Conservation (phyloP, 2,329 filamentous ascomycete genomes). For the Fusarium sp. region DNA sequence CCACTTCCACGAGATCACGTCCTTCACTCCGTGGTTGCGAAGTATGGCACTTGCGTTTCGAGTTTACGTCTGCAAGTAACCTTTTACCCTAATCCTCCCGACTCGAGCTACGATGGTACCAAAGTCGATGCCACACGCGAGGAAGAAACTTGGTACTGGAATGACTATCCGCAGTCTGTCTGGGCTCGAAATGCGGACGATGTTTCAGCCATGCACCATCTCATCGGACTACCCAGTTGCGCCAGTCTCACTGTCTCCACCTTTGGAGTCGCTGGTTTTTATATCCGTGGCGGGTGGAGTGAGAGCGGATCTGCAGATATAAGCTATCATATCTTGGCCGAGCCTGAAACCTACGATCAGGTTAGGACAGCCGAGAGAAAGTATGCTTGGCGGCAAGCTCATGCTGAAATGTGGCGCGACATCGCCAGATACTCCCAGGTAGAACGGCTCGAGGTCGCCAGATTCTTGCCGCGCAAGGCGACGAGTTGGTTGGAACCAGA, state of each 20-base stretch:
- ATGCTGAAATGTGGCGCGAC: constrained; percentile 17
- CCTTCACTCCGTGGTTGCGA: constrained; percentile 2
- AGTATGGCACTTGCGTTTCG: not conserved
- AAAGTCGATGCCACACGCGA: not conserved
- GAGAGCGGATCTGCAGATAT: not conserved
- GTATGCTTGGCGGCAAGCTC: constrained; percentile 17
- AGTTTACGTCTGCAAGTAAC: constrained; percentile 1
- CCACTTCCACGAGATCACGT: constrained; percentile 3
- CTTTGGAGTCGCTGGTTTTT: not conserved
- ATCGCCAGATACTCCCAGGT: not conserved
- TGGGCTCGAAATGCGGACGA: constrained; percentile 13
- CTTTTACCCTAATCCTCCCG: not conserved
- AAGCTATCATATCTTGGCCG: not conserved
- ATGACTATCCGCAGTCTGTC: constrained; percentile 4
- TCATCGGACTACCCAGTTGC: constrained; percentile 9
- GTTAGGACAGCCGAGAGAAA: constrained; percentile 6
- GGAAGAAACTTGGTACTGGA: not conserved
- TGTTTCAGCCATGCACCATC: not conserved
- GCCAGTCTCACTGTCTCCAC: constrained; percentile 1
- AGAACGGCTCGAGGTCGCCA: not conserved
- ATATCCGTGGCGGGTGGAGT: not conserved
- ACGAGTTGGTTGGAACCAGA: constrained; percentile 9
- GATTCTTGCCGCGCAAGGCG: constrained; percentile 14
- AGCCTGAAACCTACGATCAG: constrained; percentile 1
- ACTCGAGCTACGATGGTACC: not conserved